These are phyloP conservation scores for Pseudogymnoascus sp. DNA, from an alignment of 2,329 filamentous ascomycete species.

Conservation along the genomic window DNA sequence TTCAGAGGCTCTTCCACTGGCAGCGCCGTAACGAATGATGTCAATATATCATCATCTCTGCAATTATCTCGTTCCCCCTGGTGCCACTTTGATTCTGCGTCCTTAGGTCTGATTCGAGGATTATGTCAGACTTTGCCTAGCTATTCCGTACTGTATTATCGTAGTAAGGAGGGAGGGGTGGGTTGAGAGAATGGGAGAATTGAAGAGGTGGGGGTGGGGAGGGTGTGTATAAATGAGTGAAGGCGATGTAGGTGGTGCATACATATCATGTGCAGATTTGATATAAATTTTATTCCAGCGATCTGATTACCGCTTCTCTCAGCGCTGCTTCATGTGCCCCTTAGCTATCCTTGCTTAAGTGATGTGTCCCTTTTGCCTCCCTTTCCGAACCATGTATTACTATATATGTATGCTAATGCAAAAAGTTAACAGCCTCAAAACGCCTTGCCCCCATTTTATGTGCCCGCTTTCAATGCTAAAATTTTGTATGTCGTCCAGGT, in stretches of 20 bases:
- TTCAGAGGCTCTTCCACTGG: too few relatives aligned
- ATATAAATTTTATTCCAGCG: neutral
- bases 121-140: too few relatives aligned
- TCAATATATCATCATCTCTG: too few relatives aligned
- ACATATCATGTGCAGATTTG: neutral
- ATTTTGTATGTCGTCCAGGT: neutral
- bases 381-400: neutral
- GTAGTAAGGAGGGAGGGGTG: too few relatives aligned
- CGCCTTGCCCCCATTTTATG: neutral
- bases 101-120: too few relatives aligned
- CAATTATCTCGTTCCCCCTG: too few relatives aligned
- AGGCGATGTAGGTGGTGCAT: neutral
- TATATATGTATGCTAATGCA: neutral
- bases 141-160: too few relatives aligned
- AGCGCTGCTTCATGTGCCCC: neutral
- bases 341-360: neutral
- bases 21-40: too few relatives aligned
- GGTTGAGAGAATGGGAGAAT: too few relatives aligned
- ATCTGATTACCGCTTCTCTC: neutral
- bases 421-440: neutral
- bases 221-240: neutral
- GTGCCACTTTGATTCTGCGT: too few relatives aligned
- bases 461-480: neutral
- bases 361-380: neutral
- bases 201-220: too few relatives aligned